Conservation (phyloP, 305 asterid genomes). For the Fraxinus ornus region DNA sequence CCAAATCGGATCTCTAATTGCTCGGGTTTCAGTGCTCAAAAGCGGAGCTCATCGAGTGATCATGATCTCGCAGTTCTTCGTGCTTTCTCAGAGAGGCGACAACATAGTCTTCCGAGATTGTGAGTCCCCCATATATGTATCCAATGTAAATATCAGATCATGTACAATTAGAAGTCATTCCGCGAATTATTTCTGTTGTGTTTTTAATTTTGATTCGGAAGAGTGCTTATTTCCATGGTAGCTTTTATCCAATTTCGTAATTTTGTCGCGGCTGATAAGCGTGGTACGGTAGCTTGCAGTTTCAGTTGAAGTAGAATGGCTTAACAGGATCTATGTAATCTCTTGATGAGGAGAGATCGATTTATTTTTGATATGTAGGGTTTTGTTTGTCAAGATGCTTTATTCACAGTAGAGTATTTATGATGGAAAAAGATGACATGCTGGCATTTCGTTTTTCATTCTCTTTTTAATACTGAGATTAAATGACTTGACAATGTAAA, state of each 20-base stretch:
- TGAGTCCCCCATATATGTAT: conserved; percentile 29
- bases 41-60: neutral
- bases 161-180: neutral
- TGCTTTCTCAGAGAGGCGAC: conserved; percentile 97
- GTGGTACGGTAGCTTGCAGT: neutral
- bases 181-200: conserved; percentile 1
- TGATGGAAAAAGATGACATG: neutral
- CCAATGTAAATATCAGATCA: neutral
- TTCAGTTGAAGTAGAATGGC: neutral
- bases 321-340: neutral
- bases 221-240: neutral
- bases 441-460: neutral
- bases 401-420: neutral
- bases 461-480: neutral
- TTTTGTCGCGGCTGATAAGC: neutral
- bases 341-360: neutral
- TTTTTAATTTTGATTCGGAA: neutral
- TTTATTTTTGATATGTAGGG: neutral
- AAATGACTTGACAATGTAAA: neutral
- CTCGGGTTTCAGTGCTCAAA: neutral
- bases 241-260: neutral
- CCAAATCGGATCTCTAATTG: neutral
- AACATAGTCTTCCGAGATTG: conserved; percentile 98
- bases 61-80: conserved; percentile 97
- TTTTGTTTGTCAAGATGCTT: neutral